A percentile compares a stretch with the other conserved stretches of the same genome.
Evolutionary conservation across 1,284 basidiomycete genomes (phyloP).

Genomic region (Lentinula novae-zelandiae): DNA sequence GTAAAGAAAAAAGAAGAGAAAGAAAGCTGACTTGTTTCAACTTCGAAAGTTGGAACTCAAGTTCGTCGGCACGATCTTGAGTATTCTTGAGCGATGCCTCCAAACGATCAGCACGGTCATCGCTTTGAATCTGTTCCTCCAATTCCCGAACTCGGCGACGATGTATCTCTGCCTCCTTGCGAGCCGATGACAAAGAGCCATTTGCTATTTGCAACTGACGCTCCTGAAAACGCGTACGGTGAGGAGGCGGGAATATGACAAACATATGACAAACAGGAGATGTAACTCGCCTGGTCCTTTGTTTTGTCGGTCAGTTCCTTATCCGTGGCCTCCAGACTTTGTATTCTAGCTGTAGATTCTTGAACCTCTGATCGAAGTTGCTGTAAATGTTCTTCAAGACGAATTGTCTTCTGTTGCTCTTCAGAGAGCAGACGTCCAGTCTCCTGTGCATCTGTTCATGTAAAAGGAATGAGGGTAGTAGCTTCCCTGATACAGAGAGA

Average conservation of each 20-base stretch:
- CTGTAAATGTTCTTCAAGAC: constrained; percentile 39
- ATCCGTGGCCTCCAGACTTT: constrained; percentile 43
- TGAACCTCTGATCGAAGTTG: constrained; percentile 32
- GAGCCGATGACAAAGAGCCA: constrained; percentile 49
- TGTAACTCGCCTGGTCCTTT: constrained; percentile 53
- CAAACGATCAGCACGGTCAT: constrained; percentile 71
- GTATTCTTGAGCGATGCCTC: constrained; percentile 71
- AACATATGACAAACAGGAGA: not conserved
- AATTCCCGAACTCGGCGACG: constrained; percentile 62
- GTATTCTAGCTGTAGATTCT: constrained; percentile 33
- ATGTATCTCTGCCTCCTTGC: constrained; percentile 48
- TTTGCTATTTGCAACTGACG: constrained; percentile 63
- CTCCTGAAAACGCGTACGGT: constrained; percentile 42
- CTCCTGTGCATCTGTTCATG: constrained; percentile 41
- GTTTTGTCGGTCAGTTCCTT: constrained; percentile 53
- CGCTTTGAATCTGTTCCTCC: constrained; percentile 75
- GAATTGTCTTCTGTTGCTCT: constrained; percentile 37
- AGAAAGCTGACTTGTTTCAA: constrained; percentile 57
- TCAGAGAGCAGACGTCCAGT: constrained; percentile 38
- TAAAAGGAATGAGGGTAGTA: constrained; percentile 4
- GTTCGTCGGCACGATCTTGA: constrained; percentile 74
- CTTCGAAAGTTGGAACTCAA: constrained; percentile 76
- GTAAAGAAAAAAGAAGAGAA: not conserved
- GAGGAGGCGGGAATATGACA: not conserved
- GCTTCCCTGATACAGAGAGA: not conserved